Evolutionary conservation across 2,329 filamentous ascomycete genomes (phyloP).

Genomic region (Aspergillus sp.): DNA sequence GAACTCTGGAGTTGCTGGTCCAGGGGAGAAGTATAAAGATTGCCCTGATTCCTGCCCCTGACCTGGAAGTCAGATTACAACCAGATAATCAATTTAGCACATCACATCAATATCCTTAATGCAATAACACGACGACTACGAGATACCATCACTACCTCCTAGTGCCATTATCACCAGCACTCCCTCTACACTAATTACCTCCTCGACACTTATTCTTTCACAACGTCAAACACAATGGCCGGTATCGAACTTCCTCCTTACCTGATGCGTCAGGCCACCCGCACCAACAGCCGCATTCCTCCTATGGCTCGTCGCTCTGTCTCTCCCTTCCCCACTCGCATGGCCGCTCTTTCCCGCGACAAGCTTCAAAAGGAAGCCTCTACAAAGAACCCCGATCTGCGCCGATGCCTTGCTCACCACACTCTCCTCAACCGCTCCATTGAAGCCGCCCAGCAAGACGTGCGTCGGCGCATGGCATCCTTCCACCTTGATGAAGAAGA

Average conservation of each 20-base stretch:
- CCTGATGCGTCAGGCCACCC: constrained; percentile 13
- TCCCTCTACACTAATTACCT: too few relatives aligned
- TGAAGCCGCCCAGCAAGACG: constrained; percentile 18
- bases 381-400: constrained; percentile 23
- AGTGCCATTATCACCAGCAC: too few relatives aligned
- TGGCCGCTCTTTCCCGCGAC: constrained; percentile 21
- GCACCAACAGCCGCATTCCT: constrained; percentile 20
- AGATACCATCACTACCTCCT: too few relatives aligned
- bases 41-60: not conserved
- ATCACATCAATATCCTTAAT: not conserved
- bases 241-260: not conserved
- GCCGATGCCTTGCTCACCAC: constrained; percentile 28
- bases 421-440: constrained; percentile 21
- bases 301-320: constrained; percentile 17
- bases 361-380: constrained; percentile 21
- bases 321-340: constrained; percentile 12
- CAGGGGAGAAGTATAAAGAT: not conserved
- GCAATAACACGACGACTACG: not conserved
- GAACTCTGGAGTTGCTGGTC: not conserved
- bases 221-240: constrained; percentile 7
- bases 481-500: constrained; percentile 13
- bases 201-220: not conserved
- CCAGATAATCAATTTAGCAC: not conserved
- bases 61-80: not conserved
- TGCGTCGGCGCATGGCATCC: constrained; percentile 15